Base-by-base conservation (phyloP, 306 rosid species). In the Fragaria vesca region DNA sequence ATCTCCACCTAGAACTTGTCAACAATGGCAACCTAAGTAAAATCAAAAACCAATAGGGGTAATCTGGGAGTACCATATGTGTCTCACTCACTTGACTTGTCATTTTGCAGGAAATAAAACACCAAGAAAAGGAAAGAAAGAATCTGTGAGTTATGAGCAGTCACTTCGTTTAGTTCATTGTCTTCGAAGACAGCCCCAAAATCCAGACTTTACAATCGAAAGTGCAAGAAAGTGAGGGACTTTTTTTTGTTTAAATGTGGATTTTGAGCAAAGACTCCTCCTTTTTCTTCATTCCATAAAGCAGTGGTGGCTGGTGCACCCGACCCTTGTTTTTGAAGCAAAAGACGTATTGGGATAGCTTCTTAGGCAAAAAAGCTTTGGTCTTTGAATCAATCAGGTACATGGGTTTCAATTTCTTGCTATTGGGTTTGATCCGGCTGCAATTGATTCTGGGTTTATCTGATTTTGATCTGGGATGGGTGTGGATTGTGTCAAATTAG, bases 311-410 rank as follows among this genome's bases (percentile, higher is more conserved):
- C 46, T 47, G 68, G 20, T 34, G 42, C 66, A 34, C 77, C 54
- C 69, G 21, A 69, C 18, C 81, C 71, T 38, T 65, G 46, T 12
- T 38, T 38, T 38, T 57, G 77, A 73, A 65, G 26, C 77, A 34
- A 30, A 38, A 32, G 30, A 30, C 38, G 7, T 4, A 18, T 2
- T 10, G 48, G 13, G 43, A 38, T 12, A 66, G 68, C 51, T 10
- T 15, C 20, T 62, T 26, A 50, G 54, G 2, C n/a, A 11, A 32
- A 36, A 66, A 65, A 63, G 46, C 6, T 24, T 13, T 62, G 70
- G 16, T 58, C 26, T 74, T 34, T 74, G 16, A 34, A 66, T 66
- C 15, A 57, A 69, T 69, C 71, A 70, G 83, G 86, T 79, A 74
- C 40, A 38, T 66, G 63, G 73, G 75, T 15, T 32, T 52, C 13